Percentiles rank a stretch among this genome's conserved stretches.
These are phyloP conservation scores for Tephrocybe rancida DNA, from an alignment of 768 basidiomycete species.

Conservation along the genomic window DNA sequence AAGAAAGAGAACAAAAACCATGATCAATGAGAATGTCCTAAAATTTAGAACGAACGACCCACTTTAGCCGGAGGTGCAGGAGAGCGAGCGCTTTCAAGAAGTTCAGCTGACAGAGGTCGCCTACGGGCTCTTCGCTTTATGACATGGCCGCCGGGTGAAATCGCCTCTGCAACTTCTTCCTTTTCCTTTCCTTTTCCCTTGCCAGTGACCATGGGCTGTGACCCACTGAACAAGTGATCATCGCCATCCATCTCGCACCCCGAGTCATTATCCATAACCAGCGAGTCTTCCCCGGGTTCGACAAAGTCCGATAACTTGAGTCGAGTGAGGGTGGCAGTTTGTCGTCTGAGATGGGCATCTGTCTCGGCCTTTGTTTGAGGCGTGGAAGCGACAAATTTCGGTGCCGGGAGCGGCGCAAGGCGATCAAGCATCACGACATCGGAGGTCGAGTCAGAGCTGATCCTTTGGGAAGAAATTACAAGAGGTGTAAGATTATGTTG, in stretches of 20 bases:
- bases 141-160: conserved; percentile 79
- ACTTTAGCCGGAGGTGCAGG: conserved; percentile 46
- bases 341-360: conserved; percentile 47
- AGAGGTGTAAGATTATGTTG: conserved; percentile 50
- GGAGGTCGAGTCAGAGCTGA: conserved; percentile 33
- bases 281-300: conserved; percentile 46
- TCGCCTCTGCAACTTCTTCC: conserved; percentile 65
- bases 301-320: conserved; percentile 61
- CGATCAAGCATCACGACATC: conserved; percentile 46
- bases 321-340: conserved; percentile 67
- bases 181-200: conserved; percentile 47
- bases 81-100: conserved; percentile 52
- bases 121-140: conserved; percentile 75
- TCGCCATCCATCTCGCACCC: conserved; percentile 52
- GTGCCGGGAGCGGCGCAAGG: conserved; percentile 56
- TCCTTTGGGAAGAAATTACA: conserved; percentile 42
- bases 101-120: conserved; percentile 68
- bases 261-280: conserved; percentile 46
- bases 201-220: conserved; percentile 18
- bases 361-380: conserved; percentile 59
- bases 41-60: conserved; percentile 27
- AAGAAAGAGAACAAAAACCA: neutral
- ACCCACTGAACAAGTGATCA: conserved; percentile 35
- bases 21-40: neutral
- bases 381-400: conserved; percentile 47